phyloP scores from a whole-genome alignment of 768 basidiomycete genomes.

The Russula sp. region DNA sequence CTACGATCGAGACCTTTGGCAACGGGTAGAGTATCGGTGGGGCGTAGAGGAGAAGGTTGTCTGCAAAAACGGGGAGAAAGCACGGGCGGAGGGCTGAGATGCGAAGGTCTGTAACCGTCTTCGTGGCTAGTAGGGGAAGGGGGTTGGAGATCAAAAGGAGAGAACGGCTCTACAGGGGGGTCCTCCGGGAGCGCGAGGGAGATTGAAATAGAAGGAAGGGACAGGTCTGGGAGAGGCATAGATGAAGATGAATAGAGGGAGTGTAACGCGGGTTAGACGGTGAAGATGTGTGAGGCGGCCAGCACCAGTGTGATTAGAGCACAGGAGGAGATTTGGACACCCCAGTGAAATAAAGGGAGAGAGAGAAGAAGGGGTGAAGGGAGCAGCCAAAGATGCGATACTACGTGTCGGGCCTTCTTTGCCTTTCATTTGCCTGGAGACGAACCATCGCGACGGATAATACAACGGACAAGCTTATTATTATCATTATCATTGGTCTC shows the following conservation, averaged over 20 bases:
- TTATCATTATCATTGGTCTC: not conserved
- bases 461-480: too few species aligned
- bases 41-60: constrained; percentile 46
- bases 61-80: constrained; percentile 34
- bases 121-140: constrained; percentile 28
- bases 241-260: constrained; percentile 20
- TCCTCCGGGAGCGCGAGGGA: constrained; percentile 59
- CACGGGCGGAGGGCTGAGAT: constrained; percentile 50
- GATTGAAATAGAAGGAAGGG: constrained; percentile 62
- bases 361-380: constrained; percentile 23
- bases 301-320: constrained; percentile 29
- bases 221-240: constrained; percentile 31
- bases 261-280: constrained; percentile 21
- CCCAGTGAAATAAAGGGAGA: constrained; percentile 29
- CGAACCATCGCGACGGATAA: not conserved
- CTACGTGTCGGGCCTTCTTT: too few species aligned
- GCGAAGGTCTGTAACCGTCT: constrained; percentile 49
- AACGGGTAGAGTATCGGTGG: constrained; percentile 29
- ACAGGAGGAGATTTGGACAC: constrained; percentile 10
- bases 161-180: constrained; percentile 45
- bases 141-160: constrained; percentile 44
- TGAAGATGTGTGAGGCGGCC: constrained; percentile 26
- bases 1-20: constrained; percentile 54
- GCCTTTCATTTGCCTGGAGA: not conserved
- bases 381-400: not conserved